A percentile compares a stretch with the other conserved stretches of the same genome.
phyloP scores from a whole-genome alignment of 768 basidiomycete genomes.

The Rhodotorula kratochvilovae region DNA sequence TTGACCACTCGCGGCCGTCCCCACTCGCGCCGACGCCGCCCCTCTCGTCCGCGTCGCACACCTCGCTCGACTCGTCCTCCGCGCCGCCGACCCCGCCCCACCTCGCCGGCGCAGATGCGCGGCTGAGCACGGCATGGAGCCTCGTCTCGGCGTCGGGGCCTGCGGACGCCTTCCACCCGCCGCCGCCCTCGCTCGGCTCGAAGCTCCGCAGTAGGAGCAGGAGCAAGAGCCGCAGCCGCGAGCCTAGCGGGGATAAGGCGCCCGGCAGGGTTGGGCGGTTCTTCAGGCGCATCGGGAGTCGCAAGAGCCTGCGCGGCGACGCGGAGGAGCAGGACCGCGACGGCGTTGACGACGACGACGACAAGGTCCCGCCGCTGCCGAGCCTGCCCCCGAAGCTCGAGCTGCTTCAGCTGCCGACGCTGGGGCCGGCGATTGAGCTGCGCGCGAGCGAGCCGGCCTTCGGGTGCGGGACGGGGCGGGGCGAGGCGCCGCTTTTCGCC shows the following conservation, averaged over 20 bases:
- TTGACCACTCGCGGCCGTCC: not conserved
- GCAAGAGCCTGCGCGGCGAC: not conserved
- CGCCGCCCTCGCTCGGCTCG: no score
- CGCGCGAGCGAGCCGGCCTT: not conserved
- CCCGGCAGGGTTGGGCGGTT: not conserved
- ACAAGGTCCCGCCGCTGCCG: not conserved
- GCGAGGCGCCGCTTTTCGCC: no score
- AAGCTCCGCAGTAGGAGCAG: not conserved
- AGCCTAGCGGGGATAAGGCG: not conserved
- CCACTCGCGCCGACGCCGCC: not conserved
- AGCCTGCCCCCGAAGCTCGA: not conserved
- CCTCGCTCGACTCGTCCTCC: not conserved
- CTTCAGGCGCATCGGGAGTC: not conserved
- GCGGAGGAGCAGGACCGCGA: not conserved
- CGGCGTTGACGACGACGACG: not conserved
- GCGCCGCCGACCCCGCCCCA: not conserved
- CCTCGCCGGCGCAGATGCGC: not conserved
- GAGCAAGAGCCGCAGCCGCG: not conserved
- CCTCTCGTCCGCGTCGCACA: not conserved
- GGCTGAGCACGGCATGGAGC: not conserved
- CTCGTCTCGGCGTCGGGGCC: not conserved
- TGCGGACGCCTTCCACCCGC: not conserved
- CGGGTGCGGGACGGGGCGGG: not conserved
- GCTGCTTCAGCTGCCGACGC: not conserved
- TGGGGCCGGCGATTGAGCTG: not conserved